Percentiles rank a stretch among this genome's conserved stretches.
phyloP scores from a whole-genome alignment of 202 grass and related monocot species.

The Hordeum pubiflorum region DNA sequence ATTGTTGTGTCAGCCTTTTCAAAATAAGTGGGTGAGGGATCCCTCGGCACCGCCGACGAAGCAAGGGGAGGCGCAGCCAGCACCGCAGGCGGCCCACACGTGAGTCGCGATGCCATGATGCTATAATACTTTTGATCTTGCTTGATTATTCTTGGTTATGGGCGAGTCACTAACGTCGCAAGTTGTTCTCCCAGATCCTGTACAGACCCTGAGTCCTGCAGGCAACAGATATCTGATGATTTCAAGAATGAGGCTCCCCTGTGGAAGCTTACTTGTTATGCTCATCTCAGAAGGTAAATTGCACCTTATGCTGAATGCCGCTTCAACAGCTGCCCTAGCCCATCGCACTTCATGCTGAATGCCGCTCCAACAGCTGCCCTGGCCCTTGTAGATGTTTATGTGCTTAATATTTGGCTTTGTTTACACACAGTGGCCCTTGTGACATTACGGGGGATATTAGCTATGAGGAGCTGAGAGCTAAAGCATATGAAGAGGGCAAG shows the following conservation, averaged over 20 bases:
- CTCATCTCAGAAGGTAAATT: constrained; percentile 59
- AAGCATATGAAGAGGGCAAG: constrained; percentile 72
- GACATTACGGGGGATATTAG: constrained; percentile 74
- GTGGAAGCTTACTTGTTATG: constrained; percentile 97
- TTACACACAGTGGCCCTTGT: constrained; percentile 63
- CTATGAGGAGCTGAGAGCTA: constrained; percentile 68
- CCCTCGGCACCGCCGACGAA: constrained; percentile 33
- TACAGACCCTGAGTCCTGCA: constrained; percentile 67
- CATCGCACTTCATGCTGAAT: neutral
- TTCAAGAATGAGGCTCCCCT: constrained; percentile 80
- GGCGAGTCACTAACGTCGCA: neutral
- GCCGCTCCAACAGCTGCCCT: neutral
- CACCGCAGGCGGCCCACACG: constrained; percentile 45
- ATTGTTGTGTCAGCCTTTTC: constrained; percentile 60
- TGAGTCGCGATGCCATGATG: constrained; percentile 18
- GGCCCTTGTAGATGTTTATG: neutral
- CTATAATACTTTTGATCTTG: neutral
- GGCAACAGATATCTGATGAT: constrained; percentile 67
- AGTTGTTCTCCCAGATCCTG: constrained; percentile 48
- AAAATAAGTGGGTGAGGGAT: constrained; percentile 72
- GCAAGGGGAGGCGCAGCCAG: constrained; percentile 37
- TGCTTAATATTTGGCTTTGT: constrained; percentile 7
- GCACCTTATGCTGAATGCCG: neutral
- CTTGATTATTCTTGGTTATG: constrained; percentile 12
- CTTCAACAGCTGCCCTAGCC: neutral